These are phyloP conservation scores for Coelastrella sp. DNA, from an alignment of 139 green algal genomes.

Conservation along the genomic window DNA sequence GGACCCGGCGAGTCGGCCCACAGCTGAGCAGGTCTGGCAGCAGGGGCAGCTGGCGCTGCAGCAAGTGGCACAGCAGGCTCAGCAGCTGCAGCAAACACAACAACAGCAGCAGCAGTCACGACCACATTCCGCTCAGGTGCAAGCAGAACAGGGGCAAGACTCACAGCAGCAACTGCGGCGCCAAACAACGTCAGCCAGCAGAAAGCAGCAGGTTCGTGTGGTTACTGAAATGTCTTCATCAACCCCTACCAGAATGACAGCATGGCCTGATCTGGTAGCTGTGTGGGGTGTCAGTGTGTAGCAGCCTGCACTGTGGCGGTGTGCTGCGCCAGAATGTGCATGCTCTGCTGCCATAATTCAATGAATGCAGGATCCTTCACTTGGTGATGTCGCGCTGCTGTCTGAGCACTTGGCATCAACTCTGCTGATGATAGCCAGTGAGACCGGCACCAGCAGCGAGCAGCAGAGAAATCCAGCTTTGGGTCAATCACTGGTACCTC, in stretches of 20 bases:
- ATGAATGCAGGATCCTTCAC: background rate
- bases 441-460: background rate
- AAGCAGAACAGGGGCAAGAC: background rate
- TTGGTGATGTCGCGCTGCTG: background rate
- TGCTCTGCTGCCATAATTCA: too few species aligned
- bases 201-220: background rate
- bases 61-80: background rate
- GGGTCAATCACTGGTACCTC: background rate
- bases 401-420: slow-evolving; percentile 17
- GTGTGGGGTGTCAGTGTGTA: too few species aligned
- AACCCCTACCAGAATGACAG: background rate
- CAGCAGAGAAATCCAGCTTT: background rate
- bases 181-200: background rate
- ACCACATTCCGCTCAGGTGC: background rate
- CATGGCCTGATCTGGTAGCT: background rate
- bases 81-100: slow-evolving; percentile 18
- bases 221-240: background rate
- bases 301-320: too few species aligned
- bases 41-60: background rate
- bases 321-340: too few species aligned
- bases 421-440: background rate
- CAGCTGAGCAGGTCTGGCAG: slow-evolving; percentile 55
- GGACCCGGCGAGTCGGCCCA: slow-evolving; percentile 55
- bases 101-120: slow-evolving; percentile 2
- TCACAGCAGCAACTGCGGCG: background rate